These are phyloP conservation scores for Irpex sp. DNA, from an alignment of 1,284 basidiomycete species.

Conservation along the genomic window DNA sequence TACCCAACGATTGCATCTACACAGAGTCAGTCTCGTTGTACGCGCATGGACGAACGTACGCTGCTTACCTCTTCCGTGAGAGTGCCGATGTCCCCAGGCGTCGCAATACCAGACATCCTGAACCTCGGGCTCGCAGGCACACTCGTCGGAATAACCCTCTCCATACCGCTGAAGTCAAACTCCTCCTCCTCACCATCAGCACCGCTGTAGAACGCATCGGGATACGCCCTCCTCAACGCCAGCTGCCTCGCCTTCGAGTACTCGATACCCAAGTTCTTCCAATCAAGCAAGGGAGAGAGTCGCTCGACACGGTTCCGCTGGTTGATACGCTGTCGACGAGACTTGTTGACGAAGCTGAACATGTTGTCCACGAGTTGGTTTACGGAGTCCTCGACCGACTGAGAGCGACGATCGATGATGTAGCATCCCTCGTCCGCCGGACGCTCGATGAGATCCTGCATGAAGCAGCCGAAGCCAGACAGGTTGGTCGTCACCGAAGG, in stretches of 20 bases:
- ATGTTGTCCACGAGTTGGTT: conserved; percentile 73
- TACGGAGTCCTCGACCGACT: conserved; percentile 91
- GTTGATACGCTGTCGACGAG: conserved; percentile 96
- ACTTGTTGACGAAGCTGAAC: conserved; percentile 82
- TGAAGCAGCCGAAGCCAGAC: conserved; percentile 97
- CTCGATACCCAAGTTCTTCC: conserved; percentile 97
- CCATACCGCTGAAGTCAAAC: conserved; percentile 53
- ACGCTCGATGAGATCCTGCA: conserved; percentile 97
- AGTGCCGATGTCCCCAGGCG: conserved; percentile 92
- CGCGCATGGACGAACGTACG: not conserved
- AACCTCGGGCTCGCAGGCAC: conserved; percentile 87
- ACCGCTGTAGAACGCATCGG: conserved; percentile 78
- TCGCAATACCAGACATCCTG: conserved; percentile 68
- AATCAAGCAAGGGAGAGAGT: conserved; percentile 89
- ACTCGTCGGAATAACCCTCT: conserved; percentile 69
- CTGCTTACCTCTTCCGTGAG: conserved; percentile 79
- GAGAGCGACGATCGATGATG: conserved; percentile 90
- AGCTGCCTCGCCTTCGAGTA: conserved; percentile 95
- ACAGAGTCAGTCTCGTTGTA: not conserved
- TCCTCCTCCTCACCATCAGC: conserved; percentile 56
- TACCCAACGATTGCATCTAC: conserved; percentile 82
- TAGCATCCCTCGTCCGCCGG: conserved; percentile 89
- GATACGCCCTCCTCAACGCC: conserved; percentile 91
- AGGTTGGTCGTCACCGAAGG: conserved; percentile 97
- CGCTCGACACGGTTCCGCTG: conserved; percentile 97